phyloP scores from a whole-genome alignment of 768 basidiomycete species.

The Pholiota molesta region DNA sequence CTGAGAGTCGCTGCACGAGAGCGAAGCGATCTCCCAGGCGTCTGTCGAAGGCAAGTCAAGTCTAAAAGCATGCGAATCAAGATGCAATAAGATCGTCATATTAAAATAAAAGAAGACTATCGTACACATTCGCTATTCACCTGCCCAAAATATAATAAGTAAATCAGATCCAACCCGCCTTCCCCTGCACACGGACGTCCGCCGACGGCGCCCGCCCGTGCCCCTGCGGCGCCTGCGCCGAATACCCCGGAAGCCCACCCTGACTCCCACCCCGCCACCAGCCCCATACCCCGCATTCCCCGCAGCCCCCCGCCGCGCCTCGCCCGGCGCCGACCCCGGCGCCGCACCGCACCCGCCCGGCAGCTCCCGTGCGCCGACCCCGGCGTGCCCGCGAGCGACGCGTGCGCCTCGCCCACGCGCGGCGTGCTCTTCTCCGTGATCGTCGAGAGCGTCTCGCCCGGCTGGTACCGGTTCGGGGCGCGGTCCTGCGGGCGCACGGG shows the following conservation, averaged over 20 bases:
- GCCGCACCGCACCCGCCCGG: conserved; percentile 21
- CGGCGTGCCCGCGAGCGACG: conserved; percentile 19
- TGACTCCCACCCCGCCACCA: not conserved
- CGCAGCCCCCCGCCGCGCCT: not conserved
- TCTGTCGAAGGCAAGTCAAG: too few species aligned
- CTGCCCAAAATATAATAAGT: not conserved
- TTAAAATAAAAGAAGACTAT: not conserved
- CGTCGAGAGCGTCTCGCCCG: conserved; percentile 29
- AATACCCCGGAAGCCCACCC: not conserved
- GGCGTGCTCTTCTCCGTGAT: conserved; percentile 34
- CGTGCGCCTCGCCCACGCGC: conserved; percentile 19
- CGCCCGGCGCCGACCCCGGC: conserved; percentile 1
- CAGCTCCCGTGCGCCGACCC: conserved; percentile 16
- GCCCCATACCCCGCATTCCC: not conserved
- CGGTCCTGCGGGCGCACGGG: conserved; percentile 6
- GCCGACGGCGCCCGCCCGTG: not conserved
- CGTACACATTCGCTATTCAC: not conserved
- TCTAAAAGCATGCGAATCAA: not conserved
- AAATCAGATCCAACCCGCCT: not conserved
- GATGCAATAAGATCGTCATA: not conserved
- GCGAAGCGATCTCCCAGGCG: too few species aligned
- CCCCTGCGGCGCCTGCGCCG: not conserved
- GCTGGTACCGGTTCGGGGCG: conserved; percentile 26
- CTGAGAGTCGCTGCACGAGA: too few species aligned
- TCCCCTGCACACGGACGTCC: not conserved